Evolutionary conservation across 495 filamentous ascomycete species (phyloP).

Genomic region (Xylaria telfairii): DNA sequence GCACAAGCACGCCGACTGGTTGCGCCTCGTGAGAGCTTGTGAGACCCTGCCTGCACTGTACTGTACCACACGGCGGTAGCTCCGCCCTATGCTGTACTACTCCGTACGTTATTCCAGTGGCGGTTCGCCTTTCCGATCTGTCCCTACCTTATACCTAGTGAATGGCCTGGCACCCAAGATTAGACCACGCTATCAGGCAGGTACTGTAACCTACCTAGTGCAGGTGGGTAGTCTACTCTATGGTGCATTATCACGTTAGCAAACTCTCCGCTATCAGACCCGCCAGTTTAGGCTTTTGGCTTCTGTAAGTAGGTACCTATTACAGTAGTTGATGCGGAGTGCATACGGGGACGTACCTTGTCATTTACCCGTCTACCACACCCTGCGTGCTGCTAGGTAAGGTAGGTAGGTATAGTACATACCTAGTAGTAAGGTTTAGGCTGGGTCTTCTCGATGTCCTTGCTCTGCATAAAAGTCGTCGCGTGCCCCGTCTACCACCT

Average conservation of each 20-base stretch:
- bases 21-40: neutral
- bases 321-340: slow-evolving; percentile 24
- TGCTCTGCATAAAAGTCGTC: slow-evolving; percentile 20
- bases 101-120: no score
- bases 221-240: no score
- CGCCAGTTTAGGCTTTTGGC: neutral
- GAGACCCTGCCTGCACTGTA: neutral
- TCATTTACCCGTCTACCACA: slow-evolving; percentile 13
- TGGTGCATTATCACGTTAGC: slow-evolving; percentile 15
- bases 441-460: neutral
- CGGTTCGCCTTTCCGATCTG: neutral
- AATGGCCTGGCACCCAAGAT: neutral
- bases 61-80: neutral
- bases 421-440: no score
- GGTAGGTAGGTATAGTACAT: no score
- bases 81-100: neutral
- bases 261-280: slow-evolving; percentile 2
- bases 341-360: slow-evolving; percentile 19
- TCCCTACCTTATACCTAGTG: neutral
- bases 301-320: neutral
- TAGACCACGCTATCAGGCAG: neutral
- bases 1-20: slow-evolving; percentile 18
- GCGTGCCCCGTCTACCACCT: neutral
- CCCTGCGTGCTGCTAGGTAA: no score
- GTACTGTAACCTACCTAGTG: neutral